Percentiles rank a stretch among this genome's conserved stretches.
Conservation (phyloP, 2,329 filamentous ascomycete species). For the Penicillium oxalicum region DNA sequence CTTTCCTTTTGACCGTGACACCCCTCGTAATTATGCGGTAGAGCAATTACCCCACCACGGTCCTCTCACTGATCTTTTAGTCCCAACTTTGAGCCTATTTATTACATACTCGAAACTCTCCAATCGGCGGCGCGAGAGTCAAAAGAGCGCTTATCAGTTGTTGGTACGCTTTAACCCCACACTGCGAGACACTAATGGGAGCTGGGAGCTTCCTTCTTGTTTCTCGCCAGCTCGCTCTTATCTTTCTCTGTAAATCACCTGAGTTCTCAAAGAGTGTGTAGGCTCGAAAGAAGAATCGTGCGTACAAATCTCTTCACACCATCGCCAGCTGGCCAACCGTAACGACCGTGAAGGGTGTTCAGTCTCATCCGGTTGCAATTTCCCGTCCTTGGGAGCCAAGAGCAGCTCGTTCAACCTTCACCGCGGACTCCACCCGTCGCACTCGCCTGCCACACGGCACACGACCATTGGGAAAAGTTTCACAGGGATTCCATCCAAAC, state of each 20-base stretch:
- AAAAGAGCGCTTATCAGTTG: conserved; percentile 5
- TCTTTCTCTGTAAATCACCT: neutral
- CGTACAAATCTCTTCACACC: too few species aligned
- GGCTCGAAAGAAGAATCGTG: too few species aligned
- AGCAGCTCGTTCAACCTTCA: neutral
- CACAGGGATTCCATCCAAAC: neutral
- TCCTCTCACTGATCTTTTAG: neutral
- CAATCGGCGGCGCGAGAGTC: neutral
- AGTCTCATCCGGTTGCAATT: neutral
- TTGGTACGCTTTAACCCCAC: conserved; percentile 6
- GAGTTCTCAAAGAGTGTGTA: too few species aligned
- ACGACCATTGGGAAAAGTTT: neutral
- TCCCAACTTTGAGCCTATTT: neutral
- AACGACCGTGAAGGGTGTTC: neutral
- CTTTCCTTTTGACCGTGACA: neutral
- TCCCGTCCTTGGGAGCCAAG: neutral
- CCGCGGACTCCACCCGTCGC: neutral
- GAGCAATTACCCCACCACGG: neutral
- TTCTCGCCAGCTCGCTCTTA: conserved; percentile 1
- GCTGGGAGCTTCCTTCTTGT: conserved; percentile 4
- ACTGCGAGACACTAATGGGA: conserved; percentile 1
- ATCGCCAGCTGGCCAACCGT: too few species aligned
- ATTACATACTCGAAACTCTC: conserved; percentile 4
- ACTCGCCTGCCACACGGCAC: neutral
- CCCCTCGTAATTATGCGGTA: neutral